Evolutionary conservation across 306 rosid species (phyloP), one percentile per base, ranked within the genome.

Genomic region (Styphnolobium japonicum): DNA sequence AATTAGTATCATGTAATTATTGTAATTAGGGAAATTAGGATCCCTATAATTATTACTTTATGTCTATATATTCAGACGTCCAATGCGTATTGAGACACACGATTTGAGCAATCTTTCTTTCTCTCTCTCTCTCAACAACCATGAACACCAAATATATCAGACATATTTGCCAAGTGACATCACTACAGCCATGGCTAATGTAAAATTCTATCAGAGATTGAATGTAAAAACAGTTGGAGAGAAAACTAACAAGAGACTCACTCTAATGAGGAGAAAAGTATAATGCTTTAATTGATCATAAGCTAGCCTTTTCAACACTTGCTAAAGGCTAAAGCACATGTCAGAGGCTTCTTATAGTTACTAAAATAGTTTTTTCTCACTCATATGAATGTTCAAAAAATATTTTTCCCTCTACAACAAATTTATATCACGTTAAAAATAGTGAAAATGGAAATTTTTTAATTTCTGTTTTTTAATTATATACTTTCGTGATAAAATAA

Each of bases 161-260:
- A n/a, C 60, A 53, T 51, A 60, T 51, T 80, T 71, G n/a, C 79
- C 16, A 14, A 25, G 27, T 18, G 36, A 52, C 48, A 64, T 72
- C 27, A 51, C 23, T 39, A 43, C 64, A 10, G 7, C 42, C n/a
- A 19, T 36, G 67, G 79, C 23, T 46, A 40, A 51, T 62, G 61
- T 36, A 72, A 70, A 55, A 6, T 48, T 53, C 36, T 42, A 63
- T 51, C 14, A 71, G 55, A 82, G 56, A 0, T 34, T 69, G 68
- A 76, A 76, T 39, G 42, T 10, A 31, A 16, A 39, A 66, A 45
- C 10, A 5, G 6, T 8, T n/a, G 19, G 8, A 18, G 53, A 72
- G 58, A 42, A 72, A 74, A 23, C 39, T 80, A 40, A 74, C 56
- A 63, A 29, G 33, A 49, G 29, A 63, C 31, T 39, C 34, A 42